Conservation (phyloP, 1,139 yeast genomes). For the Ashbya aceris region DNA sequence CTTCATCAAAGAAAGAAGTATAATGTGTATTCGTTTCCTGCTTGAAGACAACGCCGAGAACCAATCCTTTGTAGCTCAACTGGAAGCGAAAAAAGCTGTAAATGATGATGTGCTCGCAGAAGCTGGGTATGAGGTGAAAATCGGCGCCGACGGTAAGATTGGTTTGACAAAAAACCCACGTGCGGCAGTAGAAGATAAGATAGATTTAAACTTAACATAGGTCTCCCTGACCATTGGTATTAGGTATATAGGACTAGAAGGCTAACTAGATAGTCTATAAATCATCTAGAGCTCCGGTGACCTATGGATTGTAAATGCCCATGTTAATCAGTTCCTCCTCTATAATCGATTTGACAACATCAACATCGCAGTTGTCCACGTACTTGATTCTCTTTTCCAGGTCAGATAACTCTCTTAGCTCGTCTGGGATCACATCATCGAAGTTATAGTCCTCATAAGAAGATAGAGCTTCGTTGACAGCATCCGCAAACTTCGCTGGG, state of each 20-base stretch:
- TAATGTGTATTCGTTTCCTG: slow-evolving; percentile 64
- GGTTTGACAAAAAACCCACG: slow-evolving; percentile 19
- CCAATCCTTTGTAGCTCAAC: slow-evolving; percentile 60
- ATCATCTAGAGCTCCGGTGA: too few species aligned
- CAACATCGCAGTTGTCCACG: slow-evolving; percentile 66
- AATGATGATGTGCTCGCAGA: slow-evolving; percentile 42
- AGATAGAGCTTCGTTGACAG: slow-evolving; percentile 72
- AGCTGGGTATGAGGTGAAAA: slow-evolving; percentile 52
- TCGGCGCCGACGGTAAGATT: slow-evolving; percentile 44
- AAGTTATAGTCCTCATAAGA: slow-evolving; percentile 67
- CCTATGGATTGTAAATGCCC: slow-evolving; percentile 13
- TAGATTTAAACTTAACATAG: not conserved
- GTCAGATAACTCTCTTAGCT: slow-evolving; percentile 60
- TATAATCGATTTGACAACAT: slow-evolving; percentile 64
- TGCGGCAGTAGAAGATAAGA: not conserved
- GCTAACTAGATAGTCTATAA: too few species aligned
- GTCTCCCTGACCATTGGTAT: not conserved
- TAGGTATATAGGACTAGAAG: too few species aligned
- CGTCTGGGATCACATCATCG: slow-evolving; percentile 86
- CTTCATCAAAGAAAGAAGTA: slow-evolving; percentile 74
- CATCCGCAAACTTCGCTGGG: slow-evolving; percentile 96
- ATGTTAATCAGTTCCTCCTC: slow-evolving; percentile 56
- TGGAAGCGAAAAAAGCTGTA: slow-evolving; percentile 49
- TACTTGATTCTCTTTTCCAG: slow-evolving; percentile 70
- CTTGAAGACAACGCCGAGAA: slow-evolving; percentile 55